A percentile compares a stretch with the other conserved stretches of the same genome.
These are phyloP conservation scores for Candida ortonii DNA, from an alignment of 805 yeast species.

Conservation along the genomic window DNA sequence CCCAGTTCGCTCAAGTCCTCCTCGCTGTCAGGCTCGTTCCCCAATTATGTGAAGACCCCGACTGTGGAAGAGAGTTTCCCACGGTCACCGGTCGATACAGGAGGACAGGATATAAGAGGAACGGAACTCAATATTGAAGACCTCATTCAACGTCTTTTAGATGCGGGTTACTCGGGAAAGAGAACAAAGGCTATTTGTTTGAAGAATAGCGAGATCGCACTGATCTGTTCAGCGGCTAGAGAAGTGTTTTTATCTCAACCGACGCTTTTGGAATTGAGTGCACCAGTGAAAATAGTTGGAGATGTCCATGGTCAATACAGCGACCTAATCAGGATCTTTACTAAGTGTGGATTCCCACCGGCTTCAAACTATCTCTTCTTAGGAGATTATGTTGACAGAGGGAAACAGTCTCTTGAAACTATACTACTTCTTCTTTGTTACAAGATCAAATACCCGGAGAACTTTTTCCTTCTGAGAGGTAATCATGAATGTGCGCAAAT, in stretches of 20 bases:
- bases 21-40: slow-evolving; percentile 9
- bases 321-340: slow-evolving; percentile 85
- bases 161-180: slow-evolving; percentile 95
- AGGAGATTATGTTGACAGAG: slow-evolving; percentile 97
- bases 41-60: slow-evolving; percentile 6
- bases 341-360: slow-evolving; percentile 97
- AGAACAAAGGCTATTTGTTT: slow-evolving; percentile 86
- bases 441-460: slow-evolving; percentile 95
- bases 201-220: slow-evolving; percentile 84
- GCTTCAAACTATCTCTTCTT: slow-evolving; percentile 85
- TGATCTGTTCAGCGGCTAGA: slow-evolving; percentile 81
- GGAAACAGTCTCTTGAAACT: slow-evolving; percentile 93
- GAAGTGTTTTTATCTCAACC: slow-evolving; percentile 92
- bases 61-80: slow-evolving; percentile 12
- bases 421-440: slow-evolving; percentile 83
- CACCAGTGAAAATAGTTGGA: slow-evolving; percentile 85
- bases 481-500: slow-evolving; percentile 98
- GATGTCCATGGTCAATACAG: slow-evolving; percentile 97
- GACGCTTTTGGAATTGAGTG: slow-evolving; percentile 76
- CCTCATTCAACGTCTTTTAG: slow-evolving; percentile 82
- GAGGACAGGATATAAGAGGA: slow-evolving; percentile 7
- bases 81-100: slow-evolving; percentile 19
- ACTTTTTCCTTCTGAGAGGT: slow-evolving; percentile 88
- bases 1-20: slow-evolving; percentile 8
- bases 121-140: slow-evolving; percentile 57